Base-by-base conservation (phyloP, 2,329 filamentous ascomycete species). In the Fusarium sarcochroum region DNA sequence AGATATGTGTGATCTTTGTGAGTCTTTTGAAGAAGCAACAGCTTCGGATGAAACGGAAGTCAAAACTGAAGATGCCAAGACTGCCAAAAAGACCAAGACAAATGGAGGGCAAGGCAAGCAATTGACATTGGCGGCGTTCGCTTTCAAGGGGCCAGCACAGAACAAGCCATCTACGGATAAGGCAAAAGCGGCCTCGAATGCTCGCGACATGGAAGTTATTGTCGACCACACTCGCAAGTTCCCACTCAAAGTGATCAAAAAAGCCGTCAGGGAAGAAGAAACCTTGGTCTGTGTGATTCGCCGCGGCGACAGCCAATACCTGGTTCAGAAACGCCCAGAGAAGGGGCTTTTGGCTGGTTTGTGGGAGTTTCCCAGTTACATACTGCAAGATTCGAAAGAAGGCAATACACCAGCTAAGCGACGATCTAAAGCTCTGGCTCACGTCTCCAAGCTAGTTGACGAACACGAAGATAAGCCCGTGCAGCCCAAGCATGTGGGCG, bases 341-440 rank as follows among this genome's bases (percentile, higher is more conserved):
- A 87, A 85, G 71, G 86, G 86, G 0, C 79, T 88, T 1, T 76
- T 88, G 0, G 86, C 86, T 1, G 83, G 85, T 0, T 67, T 89
- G 7, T 88, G 86, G 86, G 86, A 89, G 64, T 80, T 89, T 7
- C 86, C 86, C 1, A 87, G 85, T 66, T 71, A 76, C 5, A 74
- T 76, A 1, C 60, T 87, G 1, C 52, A 73, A 35, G 64, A 65
- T 7, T 7, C 54, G 5, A 60, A 58, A 6, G 66, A 71, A 6
- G 52, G 53, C 11, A 76, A 73, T 9, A 58, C 76, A 0, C 66
- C 75, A 9, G 70, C 74, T 13, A 77, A 74, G 17, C 78, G 83
- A 32, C 79, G 76, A 67, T 66, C 73, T 13, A 72, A 78, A 7
- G 84, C 85, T 0, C 54, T 72, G 13, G 61, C 73, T 0, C 80